These are phyloP conservation scores for Cystofilobasidium ferigula DNA, from an alignment of 768 basidiomycete genomes.

Conservation along the genomic window DNA sequence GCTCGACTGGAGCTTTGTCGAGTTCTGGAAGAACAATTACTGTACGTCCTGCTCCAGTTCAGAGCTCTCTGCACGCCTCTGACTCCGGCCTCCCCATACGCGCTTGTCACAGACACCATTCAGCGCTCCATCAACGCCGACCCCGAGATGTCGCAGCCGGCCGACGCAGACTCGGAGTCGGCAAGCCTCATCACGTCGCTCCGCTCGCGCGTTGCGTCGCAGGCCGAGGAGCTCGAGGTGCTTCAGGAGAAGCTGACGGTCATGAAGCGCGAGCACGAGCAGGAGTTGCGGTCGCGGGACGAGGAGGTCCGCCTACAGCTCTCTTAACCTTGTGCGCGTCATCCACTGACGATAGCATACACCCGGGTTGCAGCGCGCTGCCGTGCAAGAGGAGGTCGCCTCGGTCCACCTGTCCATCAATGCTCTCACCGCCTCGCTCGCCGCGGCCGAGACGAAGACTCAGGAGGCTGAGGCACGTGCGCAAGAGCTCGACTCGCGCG, in stretches of 20 bases:
- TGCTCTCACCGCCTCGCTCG: slow-evolving; percentile 11
- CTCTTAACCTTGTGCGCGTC: too few species aligned
- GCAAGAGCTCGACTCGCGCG: too few species aligned
- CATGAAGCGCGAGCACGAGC: slow-evolving; percentile 31
- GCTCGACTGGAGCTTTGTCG: slow-evolving; percentile 97
- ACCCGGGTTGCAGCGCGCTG: not conserved
- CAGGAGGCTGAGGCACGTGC: too few species aligned
- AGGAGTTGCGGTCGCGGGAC: slow-evolving; percentile 27
- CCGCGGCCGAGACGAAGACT: slow-evolving; percentile 28
- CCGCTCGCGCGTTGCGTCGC: slow-evolving; percentile 67
- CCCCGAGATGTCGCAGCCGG: slow-evolving; percentile 53
- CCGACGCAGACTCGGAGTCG: slow-evolving; percentile 61
- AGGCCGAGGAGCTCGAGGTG: slow-evolving; percentile 47
- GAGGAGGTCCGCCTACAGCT: slow-evolving; percentile 32
- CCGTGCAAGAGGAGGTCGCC: slow-evolving; percentile 1
- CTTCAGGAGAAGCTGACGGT: slow-evolving; percentile 36
- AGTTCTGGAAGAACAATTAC: slow-evolving; percentile 98
- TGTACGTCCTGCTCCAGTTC: slow-evolving; percentile 47
- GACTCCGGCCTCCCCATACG: slow-evolving; percentile 6
- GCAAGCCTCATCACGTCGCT: slow-evolving; percentile 72
- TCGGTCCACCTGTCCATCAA: slow-evolving; percentile 14
- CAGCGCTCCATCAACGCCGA: slow-evolving; percentile 62
- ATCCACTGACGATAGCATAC: not conserved
- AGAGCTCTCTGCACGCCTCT: not conserved
- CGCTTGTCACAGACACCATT: slow-evolving; percentile 58